Base-by-base conservation (phyloP, 2,329 filamentous ascomycete species). In the Exserohilum turcica region DNA sequence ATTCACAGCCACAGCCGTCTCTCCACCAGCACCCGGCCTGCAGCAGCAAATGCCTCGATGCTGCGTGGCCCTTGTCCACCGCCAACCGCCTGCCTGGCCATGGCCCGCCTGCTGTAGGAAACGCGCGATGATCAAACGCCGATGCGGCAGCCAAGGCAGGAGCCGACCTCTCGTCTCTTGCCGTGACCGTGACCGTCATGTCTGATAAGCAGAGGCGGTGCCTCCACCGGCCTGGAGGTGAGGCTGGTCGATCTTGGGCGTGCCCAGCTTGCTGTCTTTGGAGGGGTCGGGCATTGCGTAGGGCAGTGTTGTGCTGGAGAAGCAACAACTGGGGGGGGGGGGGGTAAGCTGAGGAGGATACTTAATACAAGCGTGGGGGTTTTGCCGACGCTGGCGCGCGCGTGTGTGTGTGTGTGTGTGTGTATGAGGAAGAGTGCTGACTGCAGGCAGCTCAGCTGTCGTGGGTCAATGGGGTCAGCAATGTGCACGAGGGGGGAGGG, bases 181-280 rank as follows among this genome's bases (percentile, higher is more conserved):
- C n/a, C n/a, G n/a, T n/a, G n/a, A n/a, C n/a, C n/a, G n/a, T n/a
- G n/a, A n/a, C n/a, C n/a, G n/a, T n/a, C n/a, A n/a, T n/a, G n/a
- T n/a, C n/a, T n/a, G n/a, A n/a, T n/a, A n/a, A 38, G 47, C 66
- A 5, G 68, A 57, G 2, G 73, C 67, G 12, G 66, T 70, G 8
- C 73, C 73, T 54, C 73, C 73, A 33, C 73, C 73, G 10, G 73
- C 73, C 57, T 76, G 73, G 27, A 73, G 72, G 47, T 74, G 60
- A 2, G 72, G 68, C 21, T 71, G 48, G 44, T 69, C 64, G 45
- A 66, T 50, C 56, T 72, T 67, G 32, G 70, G 70, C 12, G 61
- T 60, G 15, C 67, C 70, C 36, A 73, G 53, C 61, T 73, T 73
- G 39, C 43, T 54, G 56, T 74, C 70, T 43, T 63, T 61, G 49